Percentiles rank a stretch among this genome's conserved stretches.
Conservation (phyloP, 2,329 filamentous ascomycete genomes). For the Simplicillium aogashimaense region DNA sequence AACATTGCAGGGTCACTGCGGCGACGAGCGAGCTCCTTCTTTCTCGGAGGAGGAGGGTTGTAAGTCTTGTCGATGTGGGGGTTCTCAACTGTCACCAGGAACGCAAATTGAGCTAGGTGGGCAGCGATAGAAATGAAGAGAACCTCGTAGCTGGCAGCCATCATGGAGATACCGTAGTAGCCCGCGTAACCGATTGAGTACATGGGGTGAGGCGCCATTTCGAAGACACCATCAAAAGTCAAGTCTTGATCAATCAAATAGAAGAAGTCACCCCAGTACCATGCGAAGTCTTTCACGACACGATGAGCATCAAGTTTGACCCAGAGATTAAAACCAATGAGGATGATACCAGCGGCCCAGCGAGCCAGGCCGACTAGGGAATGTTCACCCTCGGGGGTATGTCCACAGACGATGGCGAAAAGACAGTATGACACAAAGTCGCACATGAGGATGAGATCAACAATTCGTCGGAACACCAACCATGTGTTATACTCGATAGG, state of each 20-base stretch:
- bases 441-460: constrained; percentile 97
- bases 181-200: constrained; percentile 97
- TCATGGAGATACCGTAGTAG: constrained; percentile 96
- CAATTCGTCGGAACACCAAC: constrained; percentile 89
- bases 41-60: constrained; percentile 75
- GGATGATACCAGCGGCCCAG: constrained; percentile 66
- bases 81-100: constrained; percentile 85
- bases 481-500: constrained; percentile 99
- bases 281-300: constrained; percentile 97
- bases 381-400: constrained; percentile 64
- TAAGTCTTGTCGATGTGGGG: constrained; percentile 98
- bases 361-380: constrained; percentile 58
- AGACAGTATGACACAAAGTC: constrained; percentile 96
- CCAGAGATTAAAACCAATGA: constrained; percentile 94
- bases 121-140: constrained; percentile 94
- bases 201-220: constrained; percentile 98
- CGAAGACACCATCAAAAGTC: constrained; percentile 97
- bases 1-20: constrained; percentile 18
- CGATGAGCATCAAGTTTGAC: constrained; percentile 96
- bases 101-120: constrained; percentile 88
- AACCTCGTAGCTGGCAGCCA: constrained; percentile 96
- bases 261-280: constrained; percentile 99
- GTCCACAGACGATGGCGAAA: constrained; percentile 82
- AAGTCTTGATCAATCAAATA: constrained; percentile 96
- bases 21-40: constrained; percentile 29